Evolutionary conservation across 176 grass and related monocot genomes (phyloP).

Genomic region (Calamus simplicifolius): DNA sequence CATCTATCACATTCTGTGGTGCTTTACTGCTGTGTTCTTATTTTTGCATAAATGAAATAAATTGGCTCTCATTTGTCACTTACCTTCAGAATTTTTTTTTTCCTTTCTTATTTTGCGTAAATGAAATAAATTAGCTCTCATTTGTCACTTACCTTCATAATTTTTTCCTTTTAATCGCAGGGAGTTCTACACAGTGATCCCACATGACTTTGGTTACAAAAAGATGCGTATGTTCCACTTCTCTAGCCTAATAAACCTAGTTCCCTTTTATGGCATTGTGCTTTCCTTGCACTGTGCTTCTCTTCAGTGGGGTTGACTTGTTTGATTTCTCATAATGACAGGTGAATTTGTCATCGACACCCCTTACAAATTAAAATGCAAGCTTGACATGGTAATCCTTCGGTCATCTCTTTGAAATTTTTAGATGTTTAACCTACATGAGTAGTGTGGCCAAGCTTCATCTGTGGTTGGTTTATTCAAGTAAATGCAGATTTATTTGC

Average conservation of each 20-base stretch:
- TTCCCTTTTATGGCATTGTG: slow-evolving; percentile 9
- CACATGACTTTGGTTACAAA: slow-evolving; percentile 96
- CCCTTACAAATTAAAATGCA: slow-evolving; percentile 83
- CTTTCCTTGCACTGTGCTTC: slow-evolving; percentile 18
- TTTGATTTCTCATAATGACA: slow-evolving; percentile 30
- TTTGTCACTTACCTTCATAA: too few relatives aligned
- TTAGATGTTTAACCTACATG: too few relatives aligned
- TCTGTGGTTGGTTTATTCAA: too few relatives aligned
- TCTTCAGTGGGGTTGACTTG: slow-evolving; percentile 17
- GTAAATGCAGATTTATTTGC: too few relatives aligned
- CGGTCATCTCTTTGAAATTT: not conserved
- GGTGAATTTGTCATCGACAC: slow-evolving; percentile 84
- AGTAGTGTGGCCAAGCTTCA: too few relatives aligned
- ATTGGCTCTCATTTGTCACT: too few relatives aligned
- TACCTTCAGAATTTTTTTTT: not conserved
- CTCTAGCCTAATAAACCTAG: slow-evolving; percentile 8
- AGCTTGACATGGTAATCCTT: slow-evolving; percentile 81
- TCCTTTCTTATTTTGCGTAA: not conserved
- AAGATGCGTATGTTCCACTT: slow-evolving; percentile 68
- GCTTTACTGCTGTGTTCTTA: too few relatives aligned
- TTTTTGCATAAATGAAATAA: too few relatives aligned
- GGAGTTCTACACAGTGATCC: slow-evolving; percentile 73
- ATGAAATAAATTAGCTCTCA: too few relatives aligned
- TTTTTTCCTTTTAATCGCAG: slow-evolving; percentile 19
- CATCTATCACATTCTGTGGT: too few relatives aligned